Evolutionary conservation across 352 stramenopile species (phyloP), one percentile per base, ranked within the genome.

Genomic region (Globisporangium abappressorium): DNA sequence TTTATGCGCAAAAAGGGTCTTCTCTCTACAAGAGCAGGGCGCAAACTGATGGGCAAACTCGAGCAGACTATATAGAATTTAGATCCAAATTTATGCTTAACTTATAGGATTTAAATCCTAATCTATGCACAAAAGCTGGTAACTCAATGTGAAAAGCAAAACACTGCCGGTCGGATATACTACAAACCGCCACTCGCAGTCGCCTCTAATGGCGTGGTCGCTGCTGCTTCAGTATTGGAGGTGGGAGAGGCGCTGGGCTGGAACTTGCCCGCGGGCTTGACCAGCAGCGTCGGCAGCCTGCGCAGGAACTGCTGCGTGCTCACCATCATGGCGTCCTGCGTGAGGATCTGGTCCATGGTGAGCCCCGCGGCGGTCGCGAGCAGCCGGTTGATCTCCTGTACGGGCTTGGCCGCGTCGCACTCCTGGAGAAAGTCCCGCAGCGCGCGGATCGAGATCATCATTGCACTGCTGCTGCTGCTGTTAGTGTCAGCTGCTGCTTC

Each of bases 311-410:
- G 73, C 2, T 63, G 55, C 5, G 49, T 70, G 51, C 83, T 79
- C 5, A 90, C 56, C 72, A 87, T 72, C 68, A 90, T 76, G 14
- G 77, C 75, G 54, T 92, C 84, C 33, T 89, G 78, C 4, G 79
- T 88, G 3, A 92, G 69, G 38, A 89, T 76, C 62, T 89, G 80
- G 46, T 81, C 72, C 24, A 78, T 65, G 3, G 70, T 78, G 15
- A 90, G 65, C 3, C 69, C 79, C 0, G 79, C 78, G 0, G 79
- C 67, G 0, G 61, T 51, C 1, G 64, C 64, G 34, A 92, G 43
- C 47, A 88, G 61, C 2, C 56, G 58, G 4, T 79, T 79, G 41
- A 86, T 78, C 33, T 92, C 81, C 51, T 80, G 74, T 53, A 88
- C 82, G 0, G 84, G 69, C 67, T 89, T 90, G 11, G 75, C 74